Evolutionary conservation across 1,284 basidiomycete species (phyloP), one percentile per base, ranked within the genome.

Genomic region (Coniferiporia weirii): DNA sequence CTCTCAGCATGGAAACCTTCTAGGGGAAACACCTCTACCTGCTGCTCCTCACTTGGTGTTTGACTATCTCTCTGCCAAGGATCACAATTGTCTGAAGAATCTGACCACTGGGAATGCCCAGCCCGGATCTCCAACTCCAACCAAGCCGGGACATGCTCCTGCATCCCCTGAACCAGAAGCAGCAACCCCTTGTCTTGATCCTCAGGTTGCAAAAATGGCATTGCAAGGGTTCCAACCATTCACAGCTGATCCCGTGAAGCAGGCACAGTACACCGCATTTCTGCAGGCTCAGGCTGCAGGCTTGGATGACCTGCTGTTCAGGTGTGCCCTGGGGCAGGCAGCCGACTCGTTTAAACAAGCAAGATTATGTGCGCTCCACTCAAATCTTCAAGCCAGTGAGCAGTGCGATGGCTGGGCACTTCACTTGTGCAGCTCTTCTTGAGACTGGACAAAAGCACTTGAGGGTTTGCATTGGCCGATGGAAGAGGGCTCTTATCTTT

Each of bases 211-310:
- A 0, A 84, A 89, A 65, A 87, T 92, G 15, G 96, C 96, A 0
- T 74, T 98, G 20, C 81, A 82, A 53, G 95, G 95, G 1, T 98
- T 93, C 72, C 88, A 94, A 68, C 95, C 96, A 0, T 98, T 95
- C 71, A 82, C 81, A 3, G 78, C 85, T 40, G 86, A 97, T 64
- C 81, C 82, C 0, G 71, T 72, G 5, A 95, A 95, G 69, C 94
- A 98, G 71, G 79, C 84, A 1, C 88, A 96, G 3, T 99, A 98
- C 72, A 83, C 76, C 4, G 76, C 85, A 0, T 99, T 94, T 69
- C 82, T 99, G 0, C 75, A 79, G 48, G 88, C 91, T 0, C 89
- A 93, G 64, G 81, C 70, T 22, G 67, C 71, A 0, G 71, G 73
- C 13, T 73, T 72, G 49, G 71, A 73, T 17, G 70, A 72, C 4